Conservation (phyloP, 2,329 filamentous ascomycete species). For the Rhinocladiella mackenziei region DNA sequence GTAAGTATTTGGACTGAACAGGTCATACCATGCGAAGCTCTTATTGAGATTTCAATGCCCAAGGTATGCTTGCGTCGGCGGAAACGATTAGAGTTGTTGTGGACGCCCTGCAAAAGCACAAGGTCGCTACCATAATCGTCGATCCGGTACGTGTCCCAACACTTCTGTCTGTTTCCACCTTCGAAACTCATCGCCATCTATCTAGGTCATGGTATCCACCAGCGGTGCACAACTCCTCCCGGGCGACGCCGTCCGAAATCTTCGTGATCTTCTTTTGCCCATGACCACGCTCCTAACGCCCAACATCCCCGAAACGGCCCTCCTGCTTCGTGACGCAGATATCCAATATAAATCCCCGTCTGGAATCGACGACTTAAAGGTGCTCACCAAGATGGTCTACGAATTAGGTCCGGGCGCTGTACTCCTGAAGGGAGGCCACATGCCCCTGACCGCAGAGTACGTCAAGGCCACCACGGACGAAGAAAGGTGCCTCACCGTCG, state of each 20-base stretch:
- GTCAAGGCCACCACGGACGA: conserved; percentile 55
- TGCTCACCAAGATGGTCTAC: conserved; percentile 63
- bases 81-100: conserved; percentile 67
- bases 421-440: conserved; percentile 84
- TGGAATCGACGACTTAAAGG: conserved; percentile 62
- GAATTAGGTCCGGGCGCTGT: conserved; percentile 72
- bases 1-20: too few relatives aligned
- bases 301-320: conserved; percentile 47
- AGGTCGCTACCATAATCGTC: conserved; percentile 52
- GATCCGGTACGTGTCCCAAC: conserved; percentile 62
- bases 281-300: conserved; percentile 46
- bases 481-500: conserved; percentile 65
- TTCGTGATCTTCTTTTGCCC: conserved; percentile 42
- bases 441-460: conserved; percentile 66
- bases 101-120: conserved; percentile 56
- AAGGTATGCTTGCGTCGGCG: conserved; percentile 77
- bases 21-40: background rate
- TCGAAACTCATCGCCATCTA: conserved; percentile 12
- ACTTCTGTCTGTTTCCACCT: conserved; percentile 1
- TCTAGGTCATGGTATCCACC: conserved; percentile 75
- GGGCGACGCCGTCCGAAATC: conserved; percentile 38
- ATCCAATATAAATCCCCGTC: conserved; percentile 24
- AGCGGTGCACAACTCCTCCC: conserved; percentile 47
- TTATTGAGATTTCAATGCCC: background rate
- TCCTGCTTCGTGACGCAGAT: conserved; percentile 43